Evolutionary conservation across 371 early-diverging fungal species (phyloP).

Genomic region (Mortierella sp.): DNA sequence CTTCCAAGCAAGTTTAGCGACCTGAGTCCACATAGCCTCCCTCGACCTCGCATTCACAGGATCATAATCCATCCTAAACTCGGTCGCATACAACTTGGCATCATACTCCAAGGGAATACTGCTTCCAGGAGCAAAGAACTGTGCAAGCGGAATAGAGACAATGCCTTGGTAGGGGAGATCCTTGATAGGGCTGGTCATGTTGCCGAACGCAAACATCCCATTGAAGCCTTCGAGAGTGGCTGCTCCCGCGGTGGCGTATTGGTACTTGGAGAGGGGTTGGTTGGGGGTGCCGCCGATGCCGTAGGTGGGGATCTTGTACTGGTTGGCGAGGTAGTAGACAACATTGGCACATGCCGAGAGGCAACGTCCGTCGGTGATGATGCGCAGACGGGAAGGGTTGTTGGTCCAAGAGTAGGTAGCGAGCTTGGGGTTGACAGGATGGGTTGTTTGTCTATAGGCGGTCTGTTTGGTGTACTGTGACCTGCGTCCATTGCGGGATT

Average conservation of each 20-base stretch:
- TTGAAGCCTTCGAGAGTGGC: background rate
- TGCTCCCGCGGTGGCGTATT: slow-evolving; percentile 11
- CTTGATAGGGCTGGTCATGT: slow-evolving; percentile 28
- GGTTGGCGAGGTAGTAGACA: background rate
- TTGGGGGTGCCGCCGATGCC: slow-evolving; percentile 13
- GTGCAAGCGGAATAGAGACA: background rate
- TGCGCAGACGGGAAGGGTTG: slow-evolving; percentile 18
- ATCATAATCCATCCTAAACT: slow-evolving; percentile 13
- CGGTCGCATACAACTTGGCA: slow-evolving; percentile 1
- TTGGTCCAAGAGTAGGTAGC: slow-evolving; percentile 27
- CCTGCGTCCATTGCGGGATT: slow-evolving; percentile 9
- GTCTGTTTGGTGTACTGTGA: slow-evolving; percentile 16
- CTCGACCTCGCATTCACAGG: slow-evolving; percentile 13
- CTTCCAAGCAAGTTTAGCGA: slow-evolving; percentile 22
- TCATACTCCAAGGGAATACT: slow-evolving; percentile 23
- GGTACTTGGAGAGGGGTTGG: slow-evolving; percentile 14
- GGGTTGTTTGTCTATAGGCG: background rate
- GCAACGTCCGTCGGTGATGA: slow-evolving; percentile 24
- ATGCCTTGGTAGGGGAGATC: background rate
- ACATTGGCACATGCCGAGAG: slow-evolving; percentile 16
- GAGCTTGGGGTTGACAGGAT: background rate
- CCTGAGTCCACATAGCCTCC: slow-evolving; percentile 26
- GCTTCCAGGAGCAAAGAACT: slow-evolving; percentile 14
- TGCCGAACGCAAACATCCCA: background rate
- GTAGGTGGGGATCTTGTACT: slow-evolving; percentile 15